Evolutionary conservation across 208 protist species (phyloP), one percentile per base, ranked within the genome.

Genomic region (Kentomonas sorsogonicus): DNA sequence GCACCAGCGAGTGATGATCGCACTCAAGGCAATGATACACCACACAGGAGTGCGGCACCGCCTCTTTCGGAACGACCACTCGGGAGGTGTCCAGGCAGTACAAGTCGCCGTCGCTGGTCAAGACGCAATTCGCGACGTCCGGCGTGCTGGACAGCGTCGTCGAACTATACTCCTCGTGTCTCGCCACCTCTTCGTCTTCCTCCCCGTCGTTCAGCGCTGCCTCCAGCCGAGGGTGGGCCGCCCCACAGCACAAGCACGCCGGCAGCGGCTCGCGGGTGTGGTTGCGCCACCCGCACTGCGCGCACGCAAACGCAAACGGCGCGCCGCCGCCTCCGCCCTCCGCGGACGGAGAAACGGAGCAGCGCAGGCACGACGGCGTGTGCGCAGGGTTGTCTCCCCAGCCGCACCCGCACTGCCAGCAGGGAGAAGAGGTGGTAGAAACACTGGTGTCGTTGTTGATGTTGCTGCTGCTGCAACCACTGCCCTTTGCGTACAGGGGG

Each of bases 361-460:
- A 29, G 16, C 25, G 20, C 36, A 38, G 10, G 9, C 34, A 63
- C 38, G 27, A 3, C 31, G 44, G 27, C 4, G 3, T 27, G 13
- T 10, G 1, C 25, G 0, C 2, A 22, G 5, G 0, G 1, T 18
- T 47, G 18, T 75, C 79, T 10, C 56, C 30, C 52, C 58, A 78
- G 9, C 79, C 60, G 38, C 84, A 91, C 5, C 79, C 79, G 59
- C 83, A 91, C 26, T 20, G 22, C 79, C 79, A 87, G n/a, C 11
- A 4, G n/a, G 9, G 41, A 23, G n/a, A n/a, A 26, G n/a, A 6
- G 6, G 1, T 13, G 0, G 18, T 33, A 18, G 20, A 27, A 13
- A 10, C 31, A 3, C 31, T 18, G 31, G 6, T 39, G 41, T 41
- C 25, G 43, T 1, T 7, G 13, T 16, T 41, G 3, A 31, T 40